Conservation (phyloP, 2,329 filamentous ascomycete genomes). For the Neurospora sp. region DNA sequence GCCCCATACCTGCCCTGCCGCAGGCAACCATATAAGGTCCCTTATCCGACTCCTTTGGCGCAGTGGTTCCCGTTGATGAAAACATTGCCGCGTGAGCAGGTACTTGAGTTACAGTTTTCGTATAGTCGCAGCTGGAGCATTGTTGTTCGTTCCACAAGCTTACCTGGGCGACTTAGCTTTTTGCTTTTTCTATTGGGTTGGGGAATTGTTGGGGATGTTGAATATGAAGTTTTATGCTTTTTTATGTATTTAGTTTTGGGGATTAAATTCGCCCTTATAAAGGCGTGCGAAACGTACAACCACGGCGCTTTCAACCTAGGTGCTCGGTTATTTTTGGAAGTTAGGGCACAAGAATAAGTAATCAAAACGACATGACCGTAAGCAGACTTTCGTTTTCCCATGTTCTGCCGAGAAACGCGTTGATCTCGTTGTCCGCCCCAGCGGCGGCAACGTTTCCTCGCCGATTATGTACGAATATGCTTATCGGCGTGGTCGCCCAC, state of each 20-base stretch:
- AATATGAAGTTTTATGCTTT: too few relatives aligned
- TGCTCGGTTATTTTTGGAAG: neutral
- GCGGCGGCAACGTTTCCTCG: too few relatives aligned
- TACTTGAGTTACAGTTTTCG: neutral
- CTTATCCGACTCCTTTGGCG: neutral
- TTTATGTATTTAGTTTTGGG: neutral
- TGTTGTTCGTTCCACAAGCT: neutral
- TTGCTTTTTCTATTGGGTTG: neutral
- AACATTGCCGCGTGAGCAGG: neutral
- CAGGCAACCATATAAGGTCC: neutral
- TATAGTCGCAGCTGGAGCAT: neutral
- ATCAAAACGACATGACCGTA: too few relatives aligned
- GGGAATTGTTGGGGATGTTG: neutral
- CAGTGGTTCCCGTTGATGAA: neutral
- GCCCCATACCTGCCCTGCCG: too few relatives aligned
- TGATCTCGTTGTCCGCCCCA: too few relatives aligned
- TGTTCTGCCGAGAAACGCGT: too few relatives aligned
- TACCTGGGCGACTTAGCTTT: neutral
- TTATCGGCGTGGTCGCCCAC: too few relatives aligned
- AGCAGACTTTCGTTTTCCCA: too few relatives aligned
- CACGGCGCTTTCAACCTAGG: neutral
- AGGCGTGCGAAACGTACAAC: neutral
- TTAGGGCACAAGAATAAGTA: neutral
- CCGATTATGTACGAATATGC: too few relatives aligned
- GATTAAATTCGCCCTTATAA: neutral